Percentiles rank a stretch among this genome's conserved stretches.
phyloP scores from a whole-genome alignment of 2,329 filamentous ascomycete species.

The Colletotrichum sidae region DNA sequence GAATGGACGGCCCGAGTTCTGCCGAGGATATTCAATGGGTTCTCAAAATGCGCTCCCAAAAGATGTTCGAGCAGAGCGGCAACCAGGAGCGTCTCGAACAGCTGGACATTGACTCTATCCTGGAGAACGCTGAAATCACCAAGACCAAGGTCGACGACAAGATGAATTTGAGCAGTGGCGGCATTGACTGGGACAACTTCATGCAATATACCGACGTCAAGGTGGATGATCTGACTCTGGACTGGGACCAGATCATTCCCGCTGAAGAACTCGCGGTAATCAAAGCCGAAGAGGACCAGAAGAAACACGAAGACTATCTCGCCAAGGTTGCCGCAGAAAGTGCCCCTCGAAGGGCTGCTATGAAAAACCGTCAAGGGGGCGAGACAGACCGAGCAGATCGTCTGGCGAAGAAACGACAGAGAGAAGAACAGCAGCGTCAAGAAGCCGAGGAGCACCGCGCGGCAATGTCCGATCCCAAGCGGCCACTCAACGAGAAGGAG shows the following conservation, averaged over 20 bases:
- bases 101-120: constrained; percentile 95
- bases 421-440: constrained; percentile 76
- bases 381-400: constrained; percentile 74
- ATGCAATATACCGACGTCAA: constrained; percentile 99
- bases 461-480: constrained; percentile 82
- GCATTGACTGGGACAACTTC: constrained; percentile 88
- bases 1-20: constrained; percentile 84
- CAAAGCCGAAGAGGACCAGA: constrained; percentile 88
- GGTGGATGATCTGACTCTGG: constrained; percentile 81
- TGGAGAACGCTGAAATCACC: constrained; percentile 96
- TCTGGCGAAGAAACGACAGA: constrained; percentile 73
- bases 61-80: constrained; percentile 97
- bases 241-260: constrained; percentile 99
- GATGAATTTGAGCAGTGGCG: constrained; percentile 91
- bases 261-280: constrained; percentile 90
- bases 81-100: constrained; percentile 98
- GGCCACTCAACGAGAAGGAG: constrained; percentile 93
- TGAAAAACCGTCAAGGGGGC: constrained; percentile 65
- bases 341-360: constrained; percentile 80
- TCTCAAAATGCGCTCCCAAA: constrained; percentile 96
- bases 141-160: constrained; percentile 96
- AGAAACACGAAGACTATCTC: constrained; percentile 85
- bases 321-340: constrained; percentile 86
- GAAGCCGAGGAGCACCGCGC: constrained; percentile 80
- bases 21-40: constrained; percentile 97